phyloP scores from a whole-genome alignment of 2,329 filamentous ascomycete species.

The Stagonosporopsis chrysanthemi region DNA sequence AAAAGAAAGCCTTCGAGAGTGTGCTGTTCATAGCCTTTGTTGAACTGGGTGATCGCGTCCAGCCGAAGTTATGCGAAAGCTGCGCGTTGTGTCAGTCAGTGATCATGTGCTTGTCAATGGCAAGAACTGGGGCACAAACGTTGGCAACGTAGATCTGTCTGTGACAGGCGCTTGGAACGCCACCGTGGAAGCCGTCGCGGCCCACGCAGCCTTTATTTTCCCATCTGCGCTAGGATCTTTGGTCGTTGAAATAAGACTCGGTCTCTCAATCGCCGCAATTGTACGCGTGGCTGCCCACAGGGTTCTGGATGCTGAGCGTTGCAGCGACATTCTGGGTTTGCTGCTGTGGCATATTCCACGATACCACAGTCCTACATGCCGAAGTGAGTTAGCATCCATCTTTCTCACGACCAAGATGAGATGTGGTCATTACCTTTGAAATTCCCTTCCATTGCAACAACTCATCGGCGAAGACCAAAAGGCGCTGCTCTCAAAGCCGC shows the following conservation, averaged over 20 bases:
- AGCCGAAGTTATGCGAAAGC: constrained; percentile 59
- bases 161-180: constrained; percentile 72
- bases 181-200: too few relatives aligned
- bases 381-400: constrained; percentile 98
- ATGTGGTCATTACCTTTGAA: constrained; percentile 99
- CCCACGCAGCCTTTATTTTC: too few relatives aligned
- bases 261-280: too few relatives aligned
- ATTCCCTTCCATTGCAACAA: constrained; percentile 99
- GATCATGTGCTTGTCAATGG: constrained; percentile 35
- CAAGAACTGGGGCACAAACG: constrained; percentile 71
- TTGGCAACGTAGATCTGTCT: constrained; percentile 98
- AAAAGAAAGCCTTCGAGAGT: too few relatives aligned
- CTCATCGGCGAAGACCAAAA: constrained; percentile 88
- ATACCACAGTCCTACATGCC: constrained; percentile 99
- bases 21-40: too few relatives aligned
- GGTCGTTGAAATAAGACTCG: too few relatives aligned
- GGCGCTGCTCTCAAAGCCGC: constrained; percentile 55
- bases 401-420: constrained; percentile 74
- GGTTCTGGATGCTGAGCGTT: too few relatives aligned
- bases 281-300: too few relatives aligned
- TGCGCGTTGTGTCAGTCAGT: constrained; percentile 55
- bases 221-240: too few relatives aligned
- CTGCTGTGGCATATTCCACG: constrained; percentile 99
- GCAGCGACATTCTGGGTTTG: constrained; percentile 97
- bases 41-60: too few relatives aligned